phyloP scores from a whole-genome alignment of 495 filamentous ascomycete species.

The Penicillium daleae region DNA sequence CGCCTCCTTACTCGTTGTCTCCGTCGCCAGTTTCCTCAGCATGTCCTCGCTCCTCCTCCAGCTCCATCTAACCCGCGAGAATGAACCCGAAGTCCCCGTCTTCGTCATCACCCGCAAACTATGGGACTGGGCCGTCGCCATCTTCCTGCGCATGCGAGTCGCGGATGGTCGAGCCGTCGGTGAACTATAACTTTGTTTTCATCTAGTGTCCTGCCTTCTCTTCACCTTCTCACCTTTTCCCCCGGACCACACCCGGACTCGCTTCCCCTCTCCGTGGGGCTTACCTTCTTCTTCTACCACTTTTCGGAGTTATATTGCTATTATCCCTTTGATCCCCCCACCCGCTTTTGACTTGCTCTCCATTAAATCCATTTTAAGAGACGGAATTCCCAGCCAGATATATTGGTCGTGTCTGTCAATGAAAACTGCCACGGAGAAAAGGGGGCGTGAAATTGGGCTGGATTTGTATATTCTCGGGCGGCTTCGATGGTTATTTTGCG shows the following conservation, averaged over 20 bases:
- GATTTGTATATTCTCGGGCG: conserved; percentile 13
- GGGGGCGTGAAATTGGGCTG: background rate
- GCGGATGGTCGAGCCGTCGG: conserved; percentile 32
- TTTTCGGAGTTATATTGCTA: background rate
- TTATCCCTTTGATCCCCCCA: background rate
- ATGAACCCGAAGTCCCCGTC: conserved; percentile 65
- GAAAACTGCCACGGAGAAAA: background rate
- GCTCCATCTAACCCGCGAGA: conserved; percentile 66
- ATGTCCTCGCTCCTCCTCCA: conserved; percentile 72
- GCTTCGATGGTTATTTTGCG: conserved; percentile 3
- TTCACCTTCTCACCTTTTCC: background rate
- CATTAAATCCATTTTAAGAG: no score
- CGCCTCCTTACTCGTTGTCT: conserved; percentile 76
- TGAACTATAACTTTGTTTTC: conserved; percentile 26
- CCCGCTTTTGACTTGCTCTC: background rate
- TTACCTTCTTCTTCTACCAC: conserved; percentile 1
- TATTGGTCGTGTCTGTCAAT: background rate
- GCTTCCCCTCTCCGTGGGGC: background rate
- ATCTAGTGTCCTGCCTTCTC: background rate
- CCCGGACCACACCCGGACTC: no score
- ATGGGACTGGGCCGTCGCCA: conserved; percentile 48
- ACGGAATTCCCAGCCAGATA: background rate
- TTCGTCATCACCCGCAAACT: conserved; percentile 55
- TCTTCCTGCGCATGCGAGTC: conserved; percentile 48
- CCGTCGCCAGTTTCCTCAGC: conserved; percentile 73